Conservation (phyloP, 2,329 filamentous ascomycete genomes). For the Eutypella sp. region DNA sequence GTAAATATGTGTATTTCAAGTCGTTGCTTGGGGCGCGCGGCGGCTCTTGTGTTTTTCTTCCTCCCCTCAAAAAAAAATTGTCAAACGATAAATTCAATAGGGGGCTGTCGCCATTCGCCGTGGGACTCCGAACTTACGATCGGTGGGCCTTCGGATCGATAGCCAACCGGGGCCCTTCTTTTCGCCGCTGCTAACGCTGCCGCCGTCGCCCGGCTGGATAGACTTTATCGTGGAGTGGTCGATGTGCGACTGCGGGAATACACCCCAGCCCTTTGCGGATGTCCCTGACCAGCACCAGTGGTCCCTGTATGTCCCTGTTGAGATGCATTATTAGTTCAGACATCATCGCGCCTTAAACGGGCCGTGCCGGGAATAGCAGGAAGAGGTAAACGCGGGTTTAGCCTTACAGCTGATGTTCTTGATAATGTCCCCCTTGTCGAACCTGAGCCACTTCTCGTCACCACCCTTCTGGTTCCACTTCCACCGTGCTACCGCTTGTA, state of each 20-base stretch:
- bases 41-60: too few relatives aligned
- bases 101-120: background rate
- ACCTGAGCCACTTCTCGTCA: constrained; percentile 48
- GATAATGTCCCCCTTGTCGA: constrained; percentile 63
- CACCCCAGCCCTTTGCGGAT: constrained; percentile 26
- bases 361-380: background rate
- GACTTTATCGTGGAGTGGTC: constrained; percentile 23
- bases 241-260: constrained; percentile 29
- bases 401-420: constrained; percentile 48
- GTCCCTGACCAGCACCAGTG: constrained; percentile 31
- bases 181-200: constrained; percentile 24
- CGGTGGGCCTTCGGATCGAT: constrained; percentile 20
- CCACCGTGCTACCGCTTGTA: constrained; percentile 48
- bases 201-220: constrained; percentile 17
- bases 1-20: too few relatives aligned
- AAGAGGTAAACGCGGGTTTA: background rate
- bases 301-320: constrained; percentile 24
- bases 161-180: constrained; percentile 26
- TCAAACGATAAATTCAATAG: too few relatives aligned
- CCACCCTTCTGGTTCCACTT: constrained; percentile 44
- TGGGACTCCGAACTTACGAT: constrained; percentile 14
- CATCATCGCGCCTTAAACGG: background rate
- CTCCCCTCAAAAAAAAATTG: too few relatives aligned
- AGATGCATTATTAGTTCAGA: constrained; percentile 6
- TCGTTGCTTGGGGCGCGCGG: too few relatives aligned